Base-by-base conservation (phyloP, 2,329 filamentous ascomycete genomes). In the Conoideocrella luteorostrata region DNA sequence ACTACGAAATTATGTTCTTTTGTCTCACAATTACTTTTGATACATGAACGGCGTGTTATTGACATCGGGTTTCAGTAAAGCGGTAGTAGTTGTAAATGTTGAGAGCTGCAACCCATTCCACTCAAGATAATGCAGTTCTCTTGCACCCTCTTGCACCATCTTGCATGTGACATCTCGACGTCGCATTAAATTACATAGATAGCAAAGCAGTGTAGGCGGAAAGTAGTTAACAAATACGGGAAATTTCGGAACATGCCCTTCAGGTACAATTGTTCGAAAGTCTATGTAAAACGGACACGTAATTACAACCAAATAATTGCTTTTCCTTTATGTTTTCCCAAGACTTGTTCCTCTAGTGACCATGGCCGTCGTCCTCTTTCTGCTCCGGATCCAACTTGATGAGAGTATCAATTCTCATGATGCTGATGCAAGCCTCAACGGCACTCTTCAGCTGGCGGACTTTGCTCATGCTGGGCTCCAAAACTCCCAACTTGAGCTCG, bases 381-480 rank as follows among this genome's bases (percentile, higher is more conserved):
- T 84, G 78, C 73, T 96, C 89, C 15, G 90, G 90, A 74, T 98
- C 93, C 66, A 98, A 72, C 75, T 95, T 95, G 71, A 98, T 97
- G 68, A 98, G 76, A 52, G 93, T 97, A 72, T 98, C 93, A 63
- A 98, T 98, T 60, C 93, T 81, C 93, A 98, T 97, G 65, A 98
- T 97, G 61, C 89, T 87, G 67, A 98, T 95, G 68, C 93, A 97
- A 44, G 93, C 93, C 72, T 98, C 93, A 39, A 98, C 93, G 22
- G 93, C 93, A 68, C 86, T 94, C 84, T 98, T 98, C 61, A 98
- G 75, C 75, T 97, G 93, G 68, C 91, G 86, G 55, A 98, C 80
- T 77, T 98, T 98, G 78, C 91, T 96, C 74, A 98, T 89, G 68
- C 86, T 95, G 24, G 93, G 93, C 74, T 98, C 93, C 60, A 98